Evolutionary conservation across 148 eudicot species (phyloP).

Genomic region (Fallopia convolvulus): DNA sequence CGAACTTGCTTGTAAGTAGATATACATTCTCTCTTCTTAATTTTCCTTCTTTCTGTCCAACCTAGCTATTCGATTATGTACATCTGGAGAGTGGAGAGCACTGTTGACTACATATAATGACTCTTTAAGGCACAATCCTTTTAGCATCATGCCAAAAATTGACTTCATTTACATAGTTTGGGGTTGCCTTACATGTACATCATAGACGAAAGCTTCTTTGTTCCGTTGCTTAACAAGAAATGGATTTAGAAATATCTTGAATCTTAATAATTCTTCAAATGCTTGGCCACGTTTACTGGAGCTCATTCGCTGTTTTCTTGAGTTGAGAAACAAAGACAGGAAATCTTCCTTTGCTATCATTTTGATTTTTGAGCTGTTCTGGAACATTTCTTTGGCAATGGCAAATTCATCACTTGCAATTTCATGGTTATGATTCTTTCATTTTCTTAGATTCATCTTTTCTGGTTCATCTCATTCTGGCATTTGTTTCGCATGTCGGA

Average conservation of each 20-base stretch:
- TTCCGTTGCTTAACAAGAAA: not conserved
- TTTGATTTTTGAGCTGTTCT: not conserved
- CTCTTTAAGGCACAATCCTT: not conserved
- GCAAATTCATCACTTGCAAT: not conserved
- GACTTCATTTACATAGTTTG: not conserved
- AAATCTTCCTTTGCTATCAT: not conserved
- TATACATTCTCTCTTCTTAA: not conserved
- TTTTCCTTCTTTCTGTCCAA: not conserved
- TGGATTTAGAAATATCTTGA: not conserved
- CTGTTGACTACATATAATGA: not conserved
- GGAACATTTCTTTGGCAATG: not conserved
- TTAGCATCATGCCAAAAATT: not conserved
- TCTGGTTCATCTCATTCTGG: not conserved
- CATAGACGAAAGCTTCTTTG: not conserved
- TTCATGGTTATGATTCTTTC: not conserved
- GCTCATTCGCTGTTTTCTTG: not conserved
- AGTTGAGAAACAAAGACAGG: not conserved
- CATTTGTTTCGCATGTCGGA: not conserved
- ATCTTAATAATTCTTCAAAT: not conserved
- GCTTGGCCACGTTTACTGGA: not conserved
- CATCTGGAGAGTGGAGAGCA: not conserved
- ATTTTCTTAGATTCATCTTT: not conserved
- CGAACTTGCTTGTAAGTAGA: slow-evolving; percentile 89
- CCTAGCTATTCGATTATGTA: not conserved
- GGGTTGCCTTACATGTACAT: not conserved